Evolutionary conservation across 2,329 filamentous ascomycete species (phyloP), one percentile per base, ranked within the genome.

Genomic region (Colletotrichum tamarilloi): DNA sequence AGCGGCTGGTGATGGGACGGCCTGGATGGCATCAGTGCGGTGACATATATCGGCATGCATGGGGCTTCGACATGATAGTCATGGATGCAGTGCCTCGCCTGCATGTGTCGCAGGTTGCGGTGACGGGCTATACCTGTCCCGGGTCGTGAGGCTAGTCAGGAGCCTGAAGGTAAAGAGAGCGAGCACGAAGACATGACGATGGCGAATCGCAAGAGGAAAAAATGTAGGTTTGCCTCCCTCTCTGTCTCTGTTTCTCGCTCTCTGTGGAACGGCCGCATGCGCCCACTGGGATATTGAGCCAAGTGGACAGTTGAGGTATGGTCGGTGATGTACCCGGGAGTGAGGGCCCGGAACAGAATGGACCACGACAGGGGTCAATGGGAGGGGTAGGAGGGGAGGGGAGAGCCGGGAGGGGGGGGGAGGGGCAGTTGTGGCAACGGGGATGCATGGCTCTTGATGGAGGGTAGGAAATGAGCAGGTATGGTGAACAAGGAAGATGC

Each of bases 21-120:
- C 14, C 32, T 59, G 60, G 62, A 73, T 71, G 71, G 67, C 71
- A 73, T 71, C 71, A 73, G 62, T 62, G 60, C 56, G 49, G 67
- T 73, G 56, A 56, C 67, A 70, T 55, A 28, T 66, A 64, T 62
- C 62, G 67, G 56, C 71, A 73, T 66, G 67, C 71, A 73, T 64
- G 67, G 26, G 46, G 46, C 56, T 62, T 60, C 67, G 65, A 57
- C 46, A 62, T 57, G 67, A 30, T 32, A 69, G 59, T 24, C 53
- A 56, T 46, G 35, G 46, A 59, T 42, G 55, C 59, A n/a, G 56
- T 60, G 35, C 58, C 55, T 38, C 32, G 58, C 53, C 46, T 68
- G 65, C 42, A 59, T 35, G 55, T 60, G 42, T 32, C 19, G 68
- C 55, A 64, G 55, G 59, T 32, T 58, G 68, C 68, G 49, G 52